Percentiles rank a stretch among this genome's conserved stretches.
Evolutionary conservation across 176 grass and related monocot genomes (phyloP).

Genomic region (Oropetium thomaeum): DNA sequence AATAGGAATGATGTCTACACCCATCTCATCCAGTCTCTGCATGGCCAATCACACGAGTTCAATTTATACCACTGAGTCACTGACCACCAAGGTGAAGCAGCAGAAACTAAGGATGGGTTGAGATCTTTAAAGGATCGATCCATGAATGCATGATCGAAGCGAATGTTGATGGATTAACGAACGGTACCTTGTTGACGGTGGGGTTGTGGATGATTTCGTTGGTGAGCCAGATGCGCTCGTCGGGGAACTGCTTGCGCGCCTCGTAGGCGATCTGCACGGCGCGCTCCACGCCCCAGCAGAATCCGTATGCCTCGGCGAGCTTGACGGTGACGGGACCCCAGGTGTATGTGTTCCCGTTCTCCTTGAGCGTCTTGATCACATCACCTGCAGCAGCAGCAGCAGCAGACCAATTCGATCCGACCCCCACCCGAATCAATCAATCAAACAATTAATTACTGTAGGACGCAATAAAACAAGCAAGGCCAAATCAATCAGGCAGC

Average conservation of each 20-base stretch:
- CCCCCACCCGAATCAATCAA: too few species aligned
- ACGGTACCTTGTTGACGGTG: slow-evolving; percentile 78
- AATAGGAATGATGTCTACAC: slow-evolving; percentile 63
- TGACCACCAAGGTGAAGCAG: neutral
- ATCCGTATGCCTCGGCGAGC: slow-evolving; percentile 91
- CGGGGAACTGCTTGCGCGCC: slow-evolving; percentile 98
- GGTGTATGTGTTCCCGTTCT: slow-evolving; percentile 67
- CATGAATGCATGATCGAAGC: neutral
- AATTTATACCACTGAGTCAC: neutral
- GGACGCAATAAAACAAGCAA: too few species aligned
- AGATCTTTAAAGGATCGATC: too few species aligned
- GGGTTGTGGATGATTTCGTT: slow-evolving; percentile 99
- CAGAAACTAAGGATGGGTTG: neutral
- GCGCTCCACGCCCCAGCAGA: slow-evolving; percentile 99
- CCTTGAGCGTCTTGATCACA: slow-evolving; percentile 87
- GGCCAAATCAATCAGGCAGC: too few species aligned
- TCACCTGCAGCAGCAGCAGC: slow-evolving; percentile 45
- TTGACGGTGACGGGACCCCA: slow-evolving; percentile 49
- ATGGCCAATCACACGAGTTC: slow-evolving; percentile 5
- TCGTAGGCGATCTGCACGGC: slow-evolving; percentile 99
- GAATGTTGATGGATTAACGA: neutral
- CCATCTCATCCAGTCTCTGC: slow-evolving; percentile 89
- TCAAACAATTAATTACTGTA: too few species aligned
- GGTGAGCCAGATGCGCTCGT: slow-evolving; percentile 90
- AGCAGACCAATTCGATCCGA: too few species aligned